phyloP scores from a whole-genome alignment of 805 yeast genomes.

The Groenewaldozyma salmanticensis region DNA sequence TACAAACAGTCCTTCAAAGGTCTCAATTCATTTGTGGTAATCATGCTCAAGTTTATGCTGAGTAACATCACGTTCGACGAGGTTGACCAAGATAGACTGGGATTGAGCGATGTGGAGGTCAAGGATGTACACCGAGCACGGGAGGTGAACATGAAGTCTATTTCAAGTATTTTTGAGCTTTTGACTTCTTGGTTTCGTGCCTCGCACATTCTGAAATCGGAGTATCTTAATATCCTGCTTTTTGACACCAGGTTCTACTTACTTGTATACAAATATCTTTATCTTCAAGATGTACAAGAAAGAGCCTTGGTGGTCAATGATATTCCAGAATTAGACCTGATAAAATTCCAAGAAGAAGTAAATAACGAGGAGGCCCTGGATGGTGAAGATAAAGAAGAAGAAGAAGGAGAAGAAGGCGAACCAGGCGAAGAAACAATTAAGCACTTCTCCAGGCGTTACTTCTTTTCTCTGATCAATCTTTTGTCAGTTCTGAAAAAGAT shows the following conservation, averaged over 20 bases:
- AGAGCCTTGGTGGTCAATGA: constrained; percentile 17
- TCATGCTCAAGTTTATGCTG: constrained; percentile 54
- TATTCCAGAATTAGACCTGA: constrained; percentile 13
- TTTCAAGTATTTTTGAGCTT: constrained; percentile 42
- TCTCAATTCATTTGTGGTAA: constrained; percentile 54
- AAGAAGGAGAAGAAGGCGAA: background rate
- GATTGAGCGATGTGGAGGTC: background rate
- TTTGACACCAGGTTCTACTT: constrained; percentile 59
- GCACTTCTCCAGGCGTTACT: constrained; percentile 14
- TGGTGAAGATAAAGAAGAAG: background rate
- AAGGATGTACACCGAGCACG: constrained; percentile 36
- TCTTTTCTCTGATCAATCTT: constrained; percentile 35
- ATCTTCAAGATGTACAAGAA: constrained; percentile 17
- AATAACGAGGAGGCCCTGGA: constrained; percentile 1
- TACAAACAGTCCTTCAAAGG: constrained; percentile 45
- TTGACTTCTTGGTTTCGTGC: constrained; percentile 70
- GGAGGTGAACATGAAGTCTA: constrained; percentile 51
- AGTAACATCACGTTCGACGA: constrained; percentile 31
- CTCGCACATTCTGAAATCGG: constrained; percentile 70
- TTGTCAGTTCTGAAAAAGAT: constrained; percentile 48
- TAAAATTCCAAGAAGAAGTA: background rate
- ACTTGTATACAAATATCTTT: constrained; percentile 28
- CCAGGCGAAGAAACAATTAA: background rate
- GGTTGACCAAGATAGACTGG: constrained; percentile 2
- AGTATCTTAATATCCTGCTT: constrained; percentile 58